These are phyloP conservation scores for Peterozyma toletana DNA, from an alignment of 805 yeast genomes.

Conservation along the genomic window DNA sequence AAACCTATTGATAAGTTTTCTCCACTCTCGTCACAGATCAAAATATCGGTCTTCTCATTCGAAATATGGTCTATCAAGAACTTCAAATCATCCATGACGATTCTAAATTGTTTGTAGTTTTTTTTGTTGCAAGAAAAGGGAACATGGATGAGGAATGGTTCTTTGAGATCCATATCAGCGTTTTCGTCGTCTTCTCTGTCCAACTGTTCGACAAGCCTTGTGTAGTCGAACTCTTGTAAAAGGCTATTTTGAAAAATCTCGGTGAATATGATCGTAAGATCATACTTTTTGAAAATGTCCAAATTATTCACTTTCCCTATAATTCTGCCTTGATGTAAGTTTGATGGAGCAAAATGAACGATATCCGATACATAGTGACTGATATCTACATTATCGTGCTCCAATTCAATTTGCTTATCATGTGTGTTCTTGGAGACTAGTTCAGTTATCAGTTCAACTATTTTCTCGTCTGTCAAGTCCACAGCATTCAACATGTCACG, in stretches of 20 bases:
- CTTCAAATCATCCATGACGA: background rate
- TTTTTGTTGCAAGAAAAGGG: slow-evolving; percentile 5
- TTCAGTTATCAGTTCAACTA: slow-evolving; percentile 12
- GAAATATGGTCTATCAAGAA: background rate
- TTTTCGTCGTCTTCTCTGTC: background rate
- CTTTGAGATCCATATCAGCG: too few species aligned
- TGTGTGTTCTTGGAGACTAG: slow-evolving; percentile 12
- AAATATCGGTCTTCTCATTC: slow-evolving; percentile 14
- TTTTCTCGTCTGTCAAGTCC: slow-evolving; percentile 21
- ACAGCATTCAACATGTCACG: slow-evolving; percentile 14
- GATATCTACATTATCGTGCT: background rate
- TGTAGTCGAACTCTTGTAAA: background rate
- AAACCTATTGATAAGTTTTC: slow-evolving; percentile 62
- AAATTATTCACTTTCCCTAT: background rate
- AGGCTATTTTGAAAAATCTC: background rate
- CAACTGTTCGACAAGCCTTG: background rate
- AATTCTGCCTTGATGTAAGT: background rate
- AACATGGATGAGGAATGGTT: background rate
- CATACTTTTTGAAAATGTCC: background rate
- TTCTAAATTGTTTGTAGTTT: slow-evolving; percentile 5
- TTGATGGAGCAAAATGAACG: background rate
- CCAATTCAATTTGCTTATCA: background rate
- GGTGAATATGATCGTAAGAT: slow-evolving; percentile 2
- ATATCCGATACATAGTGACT: background rate
- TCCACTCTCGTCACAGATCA: slow-evolving; percentile 58